Evolutionary conservation across 192 early-diverging fungal genomes (phyloP).

Genomic region (Phlyctochytrium planicorne): DNA sequence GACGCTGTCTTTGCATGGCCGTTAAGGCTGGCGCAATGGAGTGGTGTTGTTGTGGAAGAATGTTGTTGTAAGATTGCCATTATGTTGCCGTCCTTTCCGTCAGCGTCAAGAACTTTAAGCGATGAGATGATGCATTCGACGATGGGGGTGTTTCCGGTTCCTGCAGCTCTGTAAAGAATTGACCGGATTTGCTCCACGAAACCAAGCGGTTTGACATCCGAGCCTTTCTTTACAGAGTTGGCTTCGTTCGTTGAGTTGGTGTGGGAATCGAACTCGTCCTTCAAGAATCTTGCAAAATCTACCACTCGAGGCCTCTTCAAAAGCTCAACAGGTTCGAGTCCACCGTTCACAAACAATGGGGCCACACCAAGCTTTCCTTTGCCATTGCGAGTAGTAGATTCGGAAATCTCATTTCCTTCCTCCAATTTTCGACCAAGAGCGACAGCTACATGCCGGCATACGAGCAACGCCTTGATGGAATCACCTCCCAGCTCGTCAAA

Average conservation of each 20-base stretch:
- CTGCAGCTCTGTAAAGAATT: constrained; percentile 7
- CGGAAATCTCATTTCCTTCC: background rate
- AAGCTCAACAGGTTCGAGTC: constrained; percentile 33
- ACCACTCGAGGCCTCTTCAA: constrained; percentile 28
- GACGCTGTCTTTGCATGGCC: constrained; percentile 13
- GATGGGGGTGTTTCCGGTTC: constrained; percentile 11
- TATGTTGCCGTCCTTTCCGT: background rate
- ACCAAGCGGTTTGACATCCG: background rate
- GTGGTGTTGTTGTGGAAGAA: constrained; percentile 14
- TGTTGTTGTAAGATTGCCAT: no score
- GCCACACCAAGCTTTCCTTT: background rate
- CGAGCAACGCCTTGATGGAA: constrained; percentile 33
- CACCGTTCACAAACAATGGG: constrained; percentile 21
- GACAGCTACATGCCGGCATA: constrained; percentile 18
- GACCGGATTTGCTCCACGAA: background rate
- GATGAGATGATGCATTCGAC: constrained; percentile 5
- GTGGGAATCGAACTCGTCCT: constrained; percentile 8
- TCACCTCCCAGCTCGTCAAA: constrained; percentile 39
- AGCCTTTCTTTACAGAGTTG: background rate
- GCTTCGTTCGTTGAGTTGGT: background rate
- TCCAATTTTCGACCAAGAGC: background rate
- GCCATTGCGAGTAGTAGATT: background rate
- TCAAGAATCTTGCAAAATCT: constrained; percentile 27
- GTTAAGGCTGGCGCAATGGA: constrained; percentile 36
- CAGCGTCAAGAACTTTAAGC: background rate